Percentiles rank a stretch among this genome's conserved stretches.
phyloP scores from a whole-genome alignment of 192 early-diverging fungal species.

The Linnemannia zychae region DNA sequence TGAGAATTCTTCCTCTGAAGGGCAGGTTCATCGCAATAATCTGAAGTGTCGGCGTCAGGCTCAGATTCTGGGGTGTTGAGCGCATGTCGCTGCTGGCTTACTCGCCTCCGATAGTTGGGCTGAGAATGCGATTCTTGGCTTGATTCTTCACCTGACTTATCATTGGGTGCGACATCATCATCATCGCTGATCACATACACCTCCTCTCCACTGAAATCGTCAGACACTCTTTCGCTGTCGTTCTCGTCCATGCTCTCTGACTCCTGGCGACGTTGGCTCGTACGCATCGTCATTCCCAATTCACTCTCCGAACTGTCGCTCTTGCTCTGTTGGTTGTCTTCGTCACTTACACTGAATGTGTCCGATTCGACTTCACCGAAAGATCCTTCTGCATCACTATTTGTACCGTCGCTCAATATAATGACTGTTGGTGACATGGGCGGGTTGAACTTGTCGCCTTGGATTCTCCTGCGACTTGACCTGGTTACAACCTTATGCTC shows the following conservation, averaged over 20 bases:
- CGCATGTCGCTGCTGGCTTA: not conserved
- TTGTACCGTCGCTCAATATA: not conserved
- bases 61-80: not conserved
- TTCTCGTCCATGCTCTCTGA: not conserved
- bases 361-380: not conserved
- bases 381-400: not conserved
- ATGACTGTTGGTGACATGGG: not conserved
- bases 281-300: not conserved
- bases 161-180: not conserved
- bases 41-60: not conserved
- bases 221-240: not conserved
- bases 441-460: not conserved
- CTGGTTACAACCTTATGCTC: not conserved
- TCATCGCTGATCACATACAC: not conserved
- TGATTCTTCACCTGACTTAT: not conserved
- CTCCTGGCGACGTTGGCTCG: not conserved
- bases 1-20: not conserved
- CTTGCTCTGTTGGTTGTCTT: not conserved
- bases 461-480: not conserved
- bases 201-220: not conserved
- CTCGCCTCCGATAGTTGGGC: not conserved
- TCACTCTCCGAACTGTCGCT: not conserved
- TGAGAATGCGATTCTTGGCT: not conserved
- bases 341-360: not conserved
- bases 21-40: not conserved